phyloP scores from a whole-genome alignment of 257 asterid genomes.

The Solanum tacnaense region DNA sequence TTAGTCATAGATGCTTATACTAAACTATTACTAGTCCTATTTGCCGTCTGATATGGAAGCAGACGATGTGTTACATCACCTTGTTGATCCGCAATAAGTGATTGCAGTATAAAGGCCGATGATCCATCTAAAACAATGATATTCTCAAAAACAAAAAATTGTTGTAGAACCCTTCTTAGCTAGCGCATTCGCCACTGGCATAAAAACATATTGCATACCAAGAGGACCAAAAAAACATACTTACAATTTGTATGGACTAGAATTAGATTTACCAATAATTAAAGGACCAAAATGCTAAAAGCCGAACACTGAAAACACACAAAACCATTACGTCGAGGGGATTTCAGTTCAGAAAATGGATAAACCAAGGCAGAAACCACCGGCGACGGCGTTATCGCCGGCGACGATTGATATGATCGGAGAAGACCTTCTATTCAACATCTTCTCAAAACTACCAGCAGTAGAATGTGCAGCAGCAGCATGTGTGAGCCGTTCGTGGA shows the following conservation, averaged over 20 bases:
- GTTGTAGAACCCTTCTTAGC: too few relatives aligned
- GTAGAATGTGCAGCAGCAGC: constrained; percentile 59
- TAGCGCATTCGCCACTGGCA: too few relatives aligned
- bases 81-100: background rate
- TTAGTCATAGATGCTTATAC: background rate
- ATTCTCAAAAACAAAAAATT: too few relatives aligned
- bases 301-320: background rate
- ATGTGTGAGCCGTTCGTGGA: constrained; percentile 85
- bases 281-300: background rate
- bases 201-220: background rate
- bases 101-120: background rate
- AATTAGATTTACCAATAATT: background rate
- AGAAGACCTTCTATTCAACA: constrained; percentile 49
- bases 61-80: background rate
- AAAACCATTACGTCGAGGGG: background rate
- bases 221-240: background rate
- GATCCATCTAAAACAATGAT: background rate
- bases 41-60: background rate
- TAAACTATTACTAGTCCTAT: background rate
- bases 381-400: background rate
- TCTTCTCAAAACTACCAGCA: constrained; percentile 65
- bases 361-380: background rate
- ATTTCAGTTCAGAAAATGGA: background rate
- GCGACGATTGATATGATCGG: constrained; percentile 41
- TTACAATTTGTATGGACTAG: background rate